These are phyloP conservation scores for Kernera saxatilis DNA, from an alignment of 345 rosid species.

Conservation along the genomic window DNA sequence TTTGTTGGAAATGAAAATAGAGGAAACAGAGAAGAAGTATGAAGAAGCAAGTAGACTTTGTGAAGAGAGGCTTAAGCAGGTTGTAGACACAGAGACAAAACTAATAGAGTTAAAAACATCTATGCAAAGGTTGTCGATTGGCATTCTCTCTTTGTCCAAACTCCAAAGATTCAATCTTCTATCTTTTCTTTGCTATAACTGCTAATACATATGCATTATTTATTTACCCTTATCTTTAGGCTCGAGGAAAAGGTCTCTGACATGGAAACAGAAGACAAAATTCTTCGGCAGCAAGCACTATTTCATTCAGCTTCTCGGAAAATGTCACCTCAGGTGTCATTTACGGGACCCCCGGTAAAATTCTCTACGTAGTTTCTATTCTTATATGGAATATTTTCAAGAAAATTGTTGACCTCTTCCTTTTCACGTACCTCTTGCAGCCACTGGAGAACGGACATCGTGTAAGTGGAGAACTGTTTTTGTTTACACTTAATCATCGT, in stretches of 20 bases:
- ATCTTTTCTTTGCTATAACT: not conserved
- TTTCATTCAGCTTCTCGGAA: constrained; percentile 45
- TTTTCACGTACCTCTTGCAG: constrained; percentile 39
- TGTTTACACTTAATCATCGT: not conserved
- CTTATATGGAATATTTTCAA: not conserved
- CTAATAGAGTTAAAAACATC: constrained; percentile 79
- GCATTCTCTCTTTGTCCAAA: not conserved
- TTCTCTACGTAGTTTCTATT: not conserved
- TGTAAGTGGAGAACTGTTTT: constrained; percentile 37
- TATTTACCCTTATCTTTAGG: constrained; percentile 35
- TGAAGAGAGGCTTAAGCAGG: constrained; percentile 78
- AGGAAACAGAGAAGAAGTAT: constrained; percentile 74
- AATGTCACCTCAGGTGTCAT: constrained; percentile 54
- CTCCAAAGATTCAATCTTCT: not conserved
- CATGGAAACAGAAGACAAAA: constrained; percentile 73
- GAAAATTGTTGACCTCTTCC: constrained; percentile 19
- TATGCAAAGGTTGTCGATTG: constrained; percentile 61
- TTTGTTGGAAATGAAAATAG: constrained; percentile 69
- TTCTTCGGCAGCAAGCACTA: constrained; percentile 61
- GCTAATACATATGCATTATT: not conserved
- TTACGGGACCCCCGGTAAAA: constrained; percentile 43
- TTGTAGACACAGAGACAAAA: constrained; percentile 69
- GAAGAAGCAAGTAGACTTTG: constrained; percentile 69
- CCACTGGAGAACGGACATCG: constrained; percentile 66
- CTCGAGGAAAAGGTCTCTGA: constrained; percentile 83